Conservation (phyloP, 2,329 filamentous ascomycete species). For the Tolypocladium endophyticum region DNA sequence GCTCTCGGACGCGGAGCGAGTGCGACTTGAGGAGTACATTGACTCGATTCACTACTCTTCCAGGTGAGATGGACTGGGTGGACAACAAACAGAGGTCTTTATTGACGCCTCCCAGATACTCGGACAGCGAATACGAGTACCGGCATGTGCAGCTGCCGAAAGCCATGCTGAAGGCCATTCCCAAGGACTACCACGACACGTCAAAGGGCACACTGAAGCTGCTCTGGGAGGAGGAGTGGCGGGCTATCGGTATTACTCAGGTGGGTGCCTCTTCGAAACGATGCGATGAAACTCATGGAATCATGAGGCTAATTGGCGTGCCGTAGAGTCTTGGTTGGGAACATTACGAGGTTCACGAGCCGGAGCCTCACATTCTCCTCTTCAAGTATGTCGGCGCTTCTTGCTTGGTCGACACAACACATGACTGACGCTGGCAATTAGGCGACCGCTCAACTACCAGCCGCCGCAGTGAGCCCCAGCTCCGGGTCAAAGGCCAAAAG, state of each 20-base stretch:
- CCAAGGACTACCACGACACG: constrained; percentile 85
- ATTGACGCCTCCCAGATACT: constrained; percentile 54
- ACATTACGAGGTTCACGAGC: constrained; percentile 98
- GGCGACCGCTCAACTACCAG: constrained; percentile 78
- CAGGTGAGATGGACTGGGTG: constrained; percentile 41
- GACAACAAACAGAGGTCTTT: background rate
- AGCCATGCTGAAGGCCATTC: constrained; percentile 95
- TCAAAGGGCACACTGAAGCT: constrained; percentile 88
- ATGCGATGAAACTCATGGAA: background rate
- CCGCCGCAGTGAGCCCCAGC: constrained; percentile 41
- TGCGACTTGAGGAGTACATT: constrained; percentile 79
- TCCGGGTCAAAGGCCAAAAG: constrained; percentile 4
- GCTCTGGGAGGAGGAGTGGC: constrained; percentile 97
- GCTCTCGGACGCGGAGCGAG: constrained; percentile 70
- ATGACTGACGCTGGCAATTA: constrained; percentile 21
- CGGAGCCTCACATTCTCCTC: constrained; percentile 93
- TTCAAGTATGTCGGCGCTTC: constrained; percentile 62
- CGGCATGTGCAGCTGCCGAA: constrained; percentile 96
- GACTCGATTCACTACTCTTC: constrained; percentile 94
- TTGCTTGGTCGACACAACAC: background rate
- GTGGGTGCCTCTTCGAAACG: constrained; percentile 33
- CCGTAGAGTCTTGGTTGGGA: constrained; percentile 92
- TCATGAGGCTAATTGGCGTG: background rate
- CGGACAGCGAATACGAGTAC: constrained; percentile 88
- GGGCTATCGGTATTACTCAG: constrained; percentile 93